Conservation (phyloP, 192 early-diverging fungal species). For the Diversispora epigaea region DNA sequence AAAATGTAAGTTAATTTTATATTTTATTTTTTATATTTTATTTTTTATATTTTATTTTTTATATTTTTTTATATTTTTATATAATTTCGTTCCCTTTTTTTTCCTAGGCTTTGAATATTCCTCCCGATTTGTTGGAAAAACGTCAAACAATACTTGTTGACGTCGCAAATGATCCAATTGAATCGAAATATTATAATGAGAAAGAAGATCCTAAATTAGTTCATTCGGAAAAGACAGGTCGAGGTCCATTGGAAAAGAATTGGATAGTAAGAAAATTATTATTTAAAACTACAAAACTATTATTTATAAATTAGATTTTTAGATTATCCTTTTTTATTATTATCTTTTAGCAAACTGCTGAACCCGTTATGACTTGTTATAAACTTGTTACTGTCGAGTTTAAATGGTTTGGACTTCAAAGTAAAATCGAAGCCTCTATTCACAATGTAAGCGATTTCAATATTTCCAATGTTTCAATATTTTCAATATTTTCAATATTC, state of each 20-base stretch:
- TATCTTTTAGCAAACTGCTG: conserved; percentile 46
- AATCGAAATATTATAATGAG: conserved; percentile 52
- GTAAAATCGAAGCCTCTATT: conserved; percentile 65
- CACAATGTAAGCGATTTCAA: conserved; percentile 44
- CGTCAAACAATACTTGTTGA: conserved; percentile 67
- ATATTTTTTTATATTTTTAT: background rate
- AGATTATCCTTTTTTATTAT: conserved; percentile 9
- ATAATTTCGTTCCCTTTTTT: background rate
- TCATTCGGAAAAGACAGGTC: conserved; percentile 64
- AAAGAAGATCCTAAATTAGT: conserved; percentile 67
- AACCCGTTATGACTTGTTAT: conserved; percentile 82
- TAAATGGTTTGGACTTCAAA: conserved; percentile 71
- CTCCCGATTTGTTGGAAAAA: conserved; percentile 52
- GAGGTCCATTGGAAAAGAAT: conserved; percentile 61
- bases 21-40: background rate
- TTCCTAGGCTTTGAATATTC: conserved; percentile 40
- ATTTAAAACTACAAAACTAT: background rate
- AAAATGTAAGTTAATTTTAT: conserved; percentile 48
- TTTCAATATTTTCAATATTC: background rate
- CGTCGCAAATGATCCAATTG: conserved; percentile 63
- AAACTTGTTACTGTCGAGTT: conserved; percentile 78
- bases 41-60: conserved; percentile 9
- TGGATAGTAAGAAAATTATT: conserved; percentile 47
- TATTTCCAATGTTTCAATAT: background rate
- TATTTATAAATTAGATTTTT: background rate